phyloP scores from a whole-genome alignment of 768 basidiomycete species.

The Pisolithus tinctorius region DNA sequence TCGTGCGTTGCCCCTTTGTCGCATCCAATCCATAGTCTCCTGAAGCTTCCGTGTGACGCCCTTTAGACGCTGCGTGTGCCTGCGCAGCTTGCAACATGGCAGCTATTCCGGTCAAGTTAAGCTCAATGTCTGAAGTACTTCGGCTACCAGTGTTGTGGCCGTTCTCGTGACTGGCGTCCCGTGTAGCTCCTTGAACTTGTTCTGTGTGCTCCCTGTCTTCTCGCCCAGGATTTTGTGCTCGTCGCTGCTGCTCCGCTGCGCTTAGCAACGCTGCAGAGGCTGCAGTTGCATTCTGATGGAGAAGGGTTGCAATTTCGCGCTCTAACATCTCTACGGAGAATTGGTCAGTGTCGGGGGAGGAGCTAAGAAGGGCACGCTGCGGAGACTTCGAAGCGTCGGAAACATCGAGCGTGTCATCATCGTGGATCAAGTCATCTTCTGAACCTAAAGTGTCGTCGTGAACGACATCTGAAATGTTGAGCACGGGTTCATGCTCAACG shows the following conservation, averaged over 20 bases:
- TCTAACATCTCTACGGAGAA: constrained; percentile 71
- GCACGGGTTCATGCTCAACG: constrained; percentile 55
- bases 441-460: constrained; percentile 71
- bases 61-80: constrained; percentile 46
- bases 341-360: constrained; percentile 36
- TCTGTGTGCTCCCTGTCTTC: constrained; percentile 28
- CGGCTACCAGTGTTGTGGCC: constrained; percentile 12
- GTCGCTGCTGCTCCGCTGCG: constrained; percentile 65
- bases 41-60: constrained; percentile 39
- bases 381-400: constrained; percentile 17
- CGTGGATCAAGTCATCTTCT: constrained; percentile 35
- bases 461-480: constrained; percentile 79
- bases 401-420: constrained; percentile 23
- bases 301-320: constrained; percentile 66
- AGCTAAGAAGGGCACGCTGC: constrained; percentile 28
- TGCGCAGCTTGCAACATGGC: constrained; percentile 77
- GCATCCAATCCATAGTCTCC: constrained; percentile 41
- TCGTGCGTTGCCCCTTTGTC: constrained; percentile 43
- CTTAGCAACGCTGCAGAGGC: constrained; percentile 57
- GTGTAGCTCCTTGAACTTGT: constrained; percentile 14
- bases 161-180: constrained; percentile 7
- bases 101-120: constrained; percentile 61
- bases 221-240: constrained; percentile 35
- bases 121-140: constrained; percentile 34
- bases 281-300: constrained; percentile 70